Base-by-base conservation (phyloP, 306 rosid species). In the Lathyrus tuberosus region DNA sequence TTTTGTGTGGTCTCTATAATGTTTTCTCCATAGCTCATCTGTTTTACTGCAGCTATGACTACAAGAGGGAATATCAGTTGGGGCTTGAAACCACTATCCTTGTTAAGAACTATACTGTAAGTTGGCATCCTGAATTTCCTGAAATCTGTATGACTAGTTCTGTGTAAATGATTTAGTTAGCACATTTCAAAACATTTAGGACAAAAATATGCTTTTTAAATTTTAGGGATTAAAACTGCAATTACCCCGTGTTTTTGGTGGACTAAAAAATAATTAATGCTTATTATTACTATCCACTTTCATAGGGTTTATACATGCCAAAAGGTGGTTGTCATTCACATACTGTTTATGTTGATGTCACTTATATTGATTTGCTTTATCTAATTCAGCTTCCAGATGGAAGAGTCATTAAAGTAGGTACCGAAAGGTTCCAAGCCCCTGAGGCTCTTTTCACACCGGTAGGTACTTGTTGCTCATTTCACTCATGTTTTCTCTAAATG, bases 391-490 rank as follows among this genome's bases (percentile, higher is more conserved):
- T 95, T 80, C 99, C 99, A 78, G 99, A 95, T 86, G 99, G 99
- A 84, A 86, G 99, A 84, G 95, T 91, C 56, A 91, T 95, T 83
- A 95, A 95, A 84, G 99, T 95, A 70, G 99, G 99, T 65, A 95
- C 99, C 6, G 99, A 95, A 82, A 86, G 99, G 67, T 95, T 95
- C 80, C 99, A 95, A 84, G 96, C 99, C 78, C 97, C 99, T 6
- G 99, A 95, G 78, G 99, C 99, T 67, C 97, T 95, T 73, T 95
- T 95, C 83, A 89, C 99, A 37, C 99, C 99, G 24, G 99, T 91
- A 87, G 81, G 92, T 81, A 38, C 60, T 76, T 41, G 74, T 3
- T 20, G 22, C 22, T 61, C 62, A 41, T 69, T 67, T 78, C 12
- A 40, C 16, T 31, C 40, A 14, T 75, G 43, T 62, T 72, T 77